phyloP scores from a whole-genome alignment of 345 rosid genomes.

The Arabidopsis thaliana region TAIR10.1 NC_003071.7:14259001-14259500 shows the following conservation, averaged over 20 bases:
- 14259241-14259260: not conserved
- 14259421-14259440: conserved; percentile 43
- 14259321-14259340: conserved; percentile 1
- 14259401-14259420: conserved; percentile 11
- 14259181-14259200: not conserved
- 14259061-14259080: conserved; percentile 9
- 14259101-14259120: not conserved
- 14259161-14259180: conserved; percentile 1
- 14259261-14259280: conserved; percentile 32
- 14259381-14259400: not conserved
- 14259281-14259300: conserved; percentile 35
- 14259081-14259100: conserved; percentile 4
- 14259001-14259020: conserved; percentile 7
- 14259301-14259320: conserved; percentile 28
- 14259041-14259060: not conserved
- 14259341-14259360: conserved; percentile 15
- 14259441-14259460: conserved; percentile 36
- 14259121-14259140: conserved; percentile 11
- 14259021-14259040: not conserved
- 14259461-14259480: conserved; percentile 12
- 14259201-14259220: not conserved
- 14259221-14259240: conserved; percentile 2
- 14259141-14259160: not conserved
- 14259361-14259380: conserved; percentile 36
- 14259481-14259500: not conserved